These are phyloP conservation scores for Nepenthes alata DNA, from an alignment of 179 eudicot species.

Conservation along the genomic window DNA sequence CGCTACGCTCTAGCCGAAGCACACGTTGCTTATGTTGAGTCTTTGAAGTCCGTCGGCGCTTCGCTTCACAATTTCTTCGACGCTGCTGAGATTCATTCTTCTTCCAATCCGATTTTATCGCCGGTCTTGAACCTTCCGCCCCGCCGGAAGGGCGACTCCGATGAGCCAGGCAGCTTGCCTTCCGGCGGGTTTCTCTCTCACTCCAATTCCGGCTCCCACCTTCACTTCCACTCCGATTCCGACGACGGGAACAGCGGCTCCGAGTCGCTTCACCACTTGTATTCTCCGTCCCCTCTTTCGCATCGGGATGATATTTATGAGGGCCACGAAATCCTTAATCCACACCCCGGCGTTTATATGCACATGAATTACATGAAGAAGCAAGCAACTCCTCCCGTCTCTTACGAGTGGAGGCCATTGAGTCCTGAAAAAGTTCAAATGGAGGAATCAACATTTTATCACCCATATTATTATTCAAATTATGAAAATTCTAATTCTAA, in stretches of 20 bases:
- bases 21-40: slow-evolving; percentile 51
- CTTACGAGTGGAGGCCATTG: slow-evolving; percentile 48
- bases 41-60: slow-evolving; percentile 39
- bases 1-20: slow-evolving; percentile 55
- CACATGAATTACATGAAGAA: slow-evolving; percentile 61
- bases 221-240: slow-evolving; percentile 48
- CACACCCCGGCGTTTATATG: slow-evolving; percentile 21
- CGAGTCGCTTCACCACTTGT: slow-evolving; percentile 13
- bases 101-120: slow-evolving; percentile 13
- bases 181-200: slow-evolving; percentile 20
- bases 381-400: slow-evolving; percentile 49
- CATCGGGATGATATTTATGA: slow-evolving; percentile 1
- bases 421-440: slow-evolving; percentile 36
- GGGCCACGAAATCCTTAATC: slow-evolving; percentile 12
- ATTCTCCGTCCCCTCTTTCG: not conserved
- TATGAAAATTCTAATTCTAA: slow-evolving; percentile 18
- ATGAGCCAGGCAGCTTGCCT: not conserved
- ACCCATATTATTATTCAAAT: slow-evolving; percentile 19
- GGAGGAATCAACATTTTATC: slow-evolving; percentile 34
- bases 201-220: slow-evolving; percentile 52
- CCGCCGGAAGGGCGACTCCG: slow-evolving; percentile 23
- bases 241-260: slow-evolving; percentile 14
- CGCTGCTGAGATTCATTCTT: not conserved
- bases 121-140: slow-evolving; percentile 36
- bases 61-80: slow-evolving; percentile 48